Evolutionary conservation across 495 filamentous ascomycete genomes (phyloP), one percentile per base, ranked within the genome.

Genomic region (Apodospora peruviana): DNA sequence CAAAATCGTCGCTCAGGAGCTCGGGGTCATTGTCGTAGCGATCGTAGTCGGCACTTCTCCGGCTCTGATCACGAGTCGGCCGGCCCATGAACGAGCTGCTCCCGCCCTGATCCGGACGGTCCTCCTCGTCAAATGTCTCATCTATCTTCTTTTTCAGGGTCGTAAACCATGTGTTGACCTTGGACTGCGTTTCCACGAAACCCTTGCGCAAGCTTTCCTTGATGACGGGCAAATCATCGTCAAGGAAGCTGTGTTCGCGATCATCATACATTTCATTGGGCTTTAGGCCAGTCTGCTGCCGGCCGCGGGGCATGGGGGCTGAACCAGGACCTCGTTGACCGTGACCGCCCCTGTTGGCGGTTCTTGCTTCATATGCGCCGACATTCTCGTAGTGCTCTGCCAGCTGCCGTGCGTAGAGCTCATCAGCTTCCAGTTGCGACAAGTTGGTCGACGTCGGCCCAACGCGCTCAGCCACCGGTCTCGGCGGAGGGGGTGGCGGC

Each of bases 1-100:
- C 86, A 65, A 98, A 97, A 51, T 96, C 91, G 60, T 96, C 93
- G 43, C 82, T 81, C 18, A 98, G 70, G 37, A 97, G 80, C 59
- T 88, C 79, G 20, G 90, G 94, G 62, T 98, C 93, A n/a, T 90
- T 89, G 65, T 98, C 93, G 59, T 98, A 98, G 35, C 89, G 86
- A 51, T 87, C 82, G 36, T 87, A 88, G 59, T 96, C 90, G 18
- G 78, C 77, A 61, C 88, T 95, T 52, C 83, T 79, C 59, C 86
- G 80, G 69, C 48, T 72, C 64, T 60, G 73, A 47, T 63, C 75
- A 45, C 59, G 58, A 32, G 53, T 70, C 47, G 57, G 68, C 48
- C 65, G 48, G 45, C 63, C 60, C 36, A 58, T 66, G 68, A 53
- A 60, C 56, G 55, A 59, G 55, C 45, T 68, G 51, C 47, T 67